Percentiles rank a stretch among this genome's conserved stretches.
These are phyloP conservation scores for Phytophthora fragariaefolia DNA, from an alignment of 352 stramenopile species.

Conservation along the genomic window DNA sequence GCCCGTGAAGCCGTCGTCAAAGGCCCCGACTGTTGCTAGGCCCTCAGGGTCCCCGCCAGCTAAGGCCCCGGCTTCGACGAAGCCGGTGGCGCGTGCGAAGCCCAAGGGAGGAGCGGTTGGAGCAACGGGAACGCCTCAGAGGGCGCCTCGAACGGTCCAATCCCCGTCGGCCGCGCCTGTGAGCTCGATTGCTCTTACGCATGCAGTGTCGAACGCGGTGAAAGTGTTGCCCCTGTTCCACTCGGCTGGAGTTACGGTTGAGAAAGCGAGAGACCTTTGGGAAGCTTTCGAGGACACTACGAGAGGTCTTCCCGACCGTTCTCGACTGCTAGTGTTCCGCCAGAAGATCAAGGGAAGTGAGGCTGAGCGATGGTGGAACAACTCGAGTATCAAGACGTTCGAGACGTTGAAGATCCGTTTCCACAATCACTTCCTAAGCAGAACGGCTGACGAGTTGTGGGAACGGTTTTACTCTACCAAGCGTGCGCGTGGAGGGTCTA, in stretches of 20 bases:
- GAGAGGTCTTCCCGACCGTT: too few species aligned
- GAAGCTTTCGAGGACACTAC: neutral
- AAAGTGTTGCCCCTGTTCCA: neutral
- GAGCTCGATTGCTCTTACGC: neutral
- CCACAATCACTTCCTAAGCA: conserved; percentile 3
- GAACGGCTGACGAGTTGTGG: conserved; percentile 1
- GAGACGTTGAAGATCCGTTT: neutral
- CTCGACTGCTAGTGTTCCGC: neutral
- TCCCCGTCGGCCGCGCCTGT: too few species aligned
- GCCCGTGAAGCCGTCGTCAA: too few species aligned
- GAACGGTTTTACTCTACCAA: neutral
- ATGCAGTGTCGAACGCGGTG: neutral
- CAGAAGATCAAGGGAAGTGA: conserved; percentile 4
- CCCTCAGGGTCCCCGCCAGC: too few species aligned
- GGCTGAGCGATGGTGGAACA: too few species aligned
- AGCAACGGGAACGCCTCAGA: too few species aligned
- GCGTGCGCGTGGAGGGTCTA: neutral
- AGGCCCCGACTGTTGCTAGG: too few species aligned
- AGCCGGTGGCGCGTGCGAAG: too few species aligned
- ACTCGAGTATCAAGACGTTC: too few species aligned
- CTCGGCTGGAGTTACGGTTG: neutral
- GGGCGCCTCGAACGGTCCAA: neutral
- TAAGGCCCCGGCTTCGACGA: too few species aligned
- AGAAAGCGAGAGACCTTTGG: conserved; percentile 6
- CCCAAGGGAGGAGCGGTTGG: too few species aligned